These are phyloP conservation scores for Boletus chippewaensis DNA, from an alignment of 1,284 basidiomycete genomes.

Conservation along the genomic window DNA sequence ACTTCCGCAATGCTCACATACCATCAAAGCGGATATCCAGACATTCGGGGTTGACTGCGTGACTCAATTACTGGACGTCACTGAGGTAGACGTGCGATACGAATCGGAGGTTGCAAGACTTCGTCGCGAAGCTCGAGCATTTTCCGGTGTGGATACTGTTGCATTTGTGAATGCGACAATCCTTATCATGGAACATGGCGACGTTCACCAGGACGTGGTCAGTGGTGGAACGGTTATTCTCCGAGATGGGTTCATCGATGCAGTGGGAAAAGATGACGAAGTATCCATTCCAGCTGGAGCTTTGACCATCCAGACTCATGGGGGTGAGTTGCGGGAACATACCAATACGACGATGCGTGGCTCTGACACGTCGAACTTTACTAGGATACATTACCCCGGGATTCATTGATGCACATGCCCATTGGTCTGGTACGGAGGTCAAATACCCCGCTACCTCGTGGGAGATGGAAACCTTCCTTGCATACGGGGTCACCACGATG, in stretches of 20 bases:
- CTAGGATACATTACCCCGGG: slow-evolving; percentile 62
- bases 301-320: slow-evolving; percentile 49
- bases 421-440: slow-evolving; percentile 52
- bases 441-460: slow-evolving; percentile 58
- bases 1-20: slow-evolving; percentile 42
- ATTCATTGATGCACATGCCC: slow-evolving; percentile 70
- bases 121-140: slow-evolving; percentile 41
- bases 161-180: slow-evolving; percentile 61
- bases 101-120: slow-evolving; percentile 54
- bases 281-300: slow-evolving; percentile 38
- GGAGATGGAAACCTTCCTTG: slow-evolving; percentile 68
- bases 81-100: slow-evolving; percentile 53
- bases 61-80: slow-evolving; percentile 44
- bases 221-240: slow-evolving; percentile 45
- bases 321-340: slow-evolving; percentile 41
- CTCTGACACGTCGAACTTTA: slow-evolving; percentile 1
- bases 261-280: slow-evolving; percentile 38
- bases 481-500: slow-evolving; percentile 69
- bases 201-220: slow-evolving; percentile 40
- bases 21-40: slow-evolving; percentile 40
- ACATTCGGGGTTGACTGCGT: slow-evolving; percentile 59
- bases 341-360: neutral
- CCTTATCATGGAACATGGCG: slow-evolving; percentile 50
- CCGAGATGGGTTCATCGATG: slow-evolving; percentile 50
- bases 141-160: slow-evolving; percentile 40